These are phyloP conservation scores for Amesomyces nigricolor DNA, from an alignment of 2,329 filamentous ascomycete species.

Conservation along the genomic window DNA sequence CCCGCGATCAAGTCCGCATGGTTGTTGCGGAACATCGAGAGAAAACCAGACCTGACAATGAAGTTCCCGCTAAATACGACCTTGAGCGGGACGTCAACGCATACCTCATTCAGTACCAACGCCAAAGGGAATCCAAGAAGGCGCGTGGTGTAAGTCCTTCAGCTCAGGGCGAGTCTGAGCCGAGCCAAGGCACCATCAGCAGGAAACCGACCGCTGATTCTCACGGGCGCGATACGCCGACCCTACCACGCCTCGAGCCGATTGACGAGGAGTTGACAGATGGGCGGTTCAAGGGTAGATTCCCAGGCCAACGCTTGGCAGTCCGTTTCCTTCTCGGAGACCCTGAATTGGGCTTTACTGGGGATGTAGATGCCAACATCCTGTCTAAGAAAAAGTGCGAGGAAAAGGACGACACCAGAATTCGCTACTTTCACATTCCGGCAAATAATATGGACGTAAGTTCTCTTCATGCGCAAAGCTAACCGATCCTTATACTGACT, in stretches of 20 bases:
- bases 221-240: too few relatives aligned
- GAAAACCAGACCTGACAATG: not conserved
- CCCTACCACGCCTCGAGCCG: not conserved
- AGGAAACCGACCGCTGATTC: not conserved
- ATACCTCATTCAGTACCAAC: slow-evolving; percentile 19
- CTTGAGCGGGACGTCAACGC: slow-evolving; percentile 18
- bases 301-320: slow-evolving; percentile 17
- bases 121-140: not conserved
- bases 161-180: too few relatives aligned
- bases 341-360: too few relatives aligned
- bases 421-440: slow-evolving; percentile 20
- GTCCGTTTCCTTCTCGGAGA: not conserved
- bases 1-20: not conserved
- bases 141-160: too few relatives aligned
- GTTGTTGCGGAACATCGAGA: not conserved
- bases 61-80: not conserved
- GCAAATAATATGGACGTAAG: slow-evolving; percentile 20
- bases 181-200: not conserved
- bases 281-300: slow-evolving; percentile 9
- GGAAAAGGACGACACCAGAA: slow-evolving; percentile 6
- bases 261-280: slow-evolving; percentile 8
- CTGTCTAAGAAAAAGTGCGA: slow-evolving; percentile 7
- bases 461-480: not conserved
- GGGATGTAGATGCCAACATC: not conserved
- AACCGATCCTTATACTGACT: slow-evolving; percentile 4